A percentile compares a stretch with the other conserved stretches of the same genome.
phyloP scores from a whole-genome alignment of 495 filamentous ascomycete species.

The Bacidia rubella region DNA sequence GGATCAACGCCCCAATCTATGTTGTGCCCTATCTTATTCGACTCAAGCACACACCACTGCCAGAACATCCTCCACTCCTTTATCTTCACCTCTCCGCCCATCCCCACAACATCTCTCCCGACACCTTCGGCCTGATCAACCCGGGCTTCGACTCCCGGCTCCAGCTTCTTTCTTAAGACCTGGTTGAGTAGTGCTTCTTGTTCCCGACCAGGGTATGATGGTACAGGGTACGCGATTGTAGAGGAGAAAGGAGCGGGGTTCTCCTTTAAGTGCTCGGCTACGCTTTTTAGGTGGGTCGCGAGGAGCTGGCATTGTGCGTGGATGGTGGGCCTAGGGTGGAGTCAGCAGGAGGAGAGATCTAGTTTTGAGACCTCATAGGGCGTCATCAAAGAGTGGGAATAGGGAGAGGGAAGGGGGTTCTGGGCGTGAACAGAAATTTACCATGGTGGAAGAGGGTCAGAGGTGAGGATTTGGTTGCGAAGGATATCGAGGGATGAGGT shows the following conservation, averaged over 20 bases:
- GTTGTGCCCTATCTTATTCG: conserved; percentile 33
- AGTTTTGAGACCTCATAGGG: no score
- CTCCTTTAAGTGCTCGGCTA: conserved; percentile 11
- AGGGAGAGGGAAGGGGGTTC: neutral
- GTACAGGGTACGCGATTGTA: conserved; percentile 56
- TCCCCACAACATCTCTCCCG: conserved; percentile 18
- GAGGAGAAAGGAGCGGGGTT: conserved; percentile 38
- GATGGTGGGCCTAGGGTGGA: conserved; percentile 58
- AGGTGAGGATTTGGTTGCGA: conserved; percentile 35
- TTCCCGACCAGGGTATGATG: conserved; percentile 59
- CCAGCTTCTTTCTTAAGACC: conserved; percentile 68
- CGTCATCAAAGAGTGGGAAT: no score
- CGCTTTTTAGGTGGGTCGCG: conserved; percentile 36
- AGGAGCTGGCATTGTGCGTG: conserved; percentile 54
- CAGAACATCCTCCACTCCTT: conserved; percentile 30
- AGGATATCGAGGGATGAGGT: conserved; percentile 52
- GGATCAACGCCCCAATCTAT: conserved; percentile 43
- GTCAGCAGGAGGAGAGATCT: no score
- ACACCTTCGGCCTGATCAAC: conserved; percentile 43
- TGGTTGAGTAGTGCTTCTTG: conserved; percentile 48
- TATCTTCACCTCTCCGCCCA: conserved; percentile 16
- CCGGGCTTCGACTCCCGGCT: conserved; percentile 59
- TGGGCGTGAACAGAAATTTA: conserved; percentile 22
- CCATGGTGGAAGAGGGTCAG: conserved; percentile 49
- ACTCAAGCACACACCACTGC: conserved; percentile 38